Conservation (phyloP, 1,284 basidiomycete genomes). For the Xerocomus minutiporus region DNA sequence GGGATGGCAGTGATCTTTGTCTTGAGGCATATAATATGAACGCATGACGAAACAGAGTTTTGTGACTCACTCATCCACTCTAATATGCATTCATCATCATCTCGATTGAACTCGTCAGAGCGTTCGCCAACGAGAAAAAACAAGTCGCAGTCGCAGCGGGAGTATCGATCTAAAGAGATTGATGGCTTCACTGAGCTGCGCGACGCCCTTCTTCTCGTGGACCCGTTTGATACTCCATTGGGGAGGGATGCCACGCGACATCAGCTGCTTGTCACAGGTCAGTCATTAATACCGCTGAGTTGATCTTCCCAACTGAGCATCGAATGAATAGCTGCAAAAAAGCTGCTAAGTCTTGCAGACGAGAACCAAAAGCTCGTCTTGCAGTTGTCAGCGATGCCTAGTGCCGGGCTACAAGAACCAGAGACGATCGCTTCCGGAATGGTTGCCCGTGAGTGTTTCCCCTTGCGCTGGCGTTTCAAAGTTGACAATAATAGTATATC, state of each 20-base stretch:
- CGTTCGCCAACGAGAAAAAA: slow-evolving; percentile 16
- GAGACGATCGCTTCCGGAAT: background rate
- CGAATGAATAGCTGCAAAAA: slow-evolving; percentile 20
- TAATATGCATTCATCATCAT: slow-evolving; percentile 5
- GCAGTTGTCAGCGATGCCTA: slow-evolving; percentile 15
- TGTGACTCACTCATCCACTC: slow-evolving; percentile 5
- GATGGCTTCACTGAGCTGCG: slow-evolving; percentile 31
- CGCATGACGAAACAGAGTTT: background rate
- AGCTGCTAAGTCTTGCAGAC: slow-evolving; percentile 22
- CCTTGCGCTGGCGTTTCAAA: background rate
- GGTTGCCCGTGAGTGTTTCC: slow-evolving; percentile 12
- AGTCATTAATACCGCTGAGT: background rate
- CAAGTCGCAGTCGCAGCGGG: slow-evolving; percentile 29
- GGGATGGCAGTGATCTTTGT: background rate
- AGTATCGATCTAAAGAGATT: slow-evolving; percentile 32
- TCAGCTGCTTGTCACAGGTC: slow-evolving; percentile 27
- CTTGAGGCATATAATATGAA: slow-evolving; percentile 5
- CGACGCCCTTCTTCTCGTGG: slow-evolving; percentile 22
- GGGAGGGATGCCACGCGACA: slow-evolving; percentile 31
- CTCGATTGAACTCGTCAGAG: background rate
- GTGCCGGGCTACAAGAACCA: background rate
- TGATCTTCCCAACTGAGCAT: slow-evolving; percentile 3
- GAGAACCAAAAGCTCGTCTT: slow-evolving; percentile 20
- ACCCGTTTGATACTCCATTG: slow-evolving; percentile 24
- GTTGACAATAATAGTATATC: background rate